Evolutionary conservation across 305 asterid species (phyloP).

Genomic region (Fraxinus xanthoxyloides): DNA sequence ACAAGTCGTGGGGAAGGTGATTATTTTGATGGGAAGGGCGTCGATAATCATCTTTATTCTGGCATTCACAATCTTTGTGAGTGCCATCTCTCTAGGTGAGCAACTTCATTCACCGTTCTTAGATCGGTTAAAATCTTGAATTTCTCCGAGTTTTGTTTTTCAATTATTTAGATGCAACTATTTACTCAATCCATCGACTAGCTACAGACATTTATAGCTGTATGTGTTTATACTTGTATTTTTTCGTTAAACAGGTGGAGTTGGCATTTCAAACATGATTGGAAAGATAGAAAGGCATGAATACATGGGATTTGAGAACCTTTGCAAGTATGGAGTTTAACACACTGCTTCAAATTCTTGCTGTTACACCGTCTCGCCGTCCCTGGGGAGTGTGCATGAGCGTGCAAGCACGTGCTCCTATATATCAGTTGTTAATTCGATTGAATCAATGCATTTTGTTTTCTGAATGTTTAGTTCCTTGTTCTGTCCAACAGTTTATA

Average conservation of each 20-base stretch:
- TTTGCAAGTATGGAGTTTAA: slow-evolving; percentile 73
- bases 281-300: slow-evolving; percentile 66
- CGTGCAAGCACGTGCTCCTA: slow-evolving; percentile 18
- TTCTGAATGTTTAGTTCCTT: neutral
- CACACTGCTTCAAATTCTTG: neutral
- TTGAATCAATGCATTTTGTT: neutral
- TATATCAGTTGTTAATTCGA: neutral
- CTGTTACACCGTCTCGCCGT: neutral
- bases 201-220: neutral
- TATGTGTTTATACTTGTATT: neutral
- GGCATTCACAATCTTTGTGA: slow-evolving; percentile 80
- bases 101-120: neutral
- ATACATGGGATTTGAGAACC: slow-evolving; percentile 92
- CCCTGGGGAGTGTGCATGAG: neutral
- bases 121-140: neutral
- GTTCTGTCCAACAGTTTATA: neutral
- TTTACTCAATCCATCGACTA: neutral
- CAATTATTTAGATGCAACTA: neutral
- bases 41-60: slow-evolving; percentile 86
- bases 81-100: slow-evolving; percentile 87
- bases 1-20: slow-evolving; percentile 67
- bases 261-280: slow-evolving; percentile 84
- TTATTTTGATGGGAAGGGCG: slow-evolving; percentile 70
- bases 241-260: slow-evolving; percentile 64
- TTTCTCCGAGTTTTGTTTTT: neutral